Base-by-base conservation (phyloP, 805 yeast species). In the Maudiozyma saulgeensis region DNA sequence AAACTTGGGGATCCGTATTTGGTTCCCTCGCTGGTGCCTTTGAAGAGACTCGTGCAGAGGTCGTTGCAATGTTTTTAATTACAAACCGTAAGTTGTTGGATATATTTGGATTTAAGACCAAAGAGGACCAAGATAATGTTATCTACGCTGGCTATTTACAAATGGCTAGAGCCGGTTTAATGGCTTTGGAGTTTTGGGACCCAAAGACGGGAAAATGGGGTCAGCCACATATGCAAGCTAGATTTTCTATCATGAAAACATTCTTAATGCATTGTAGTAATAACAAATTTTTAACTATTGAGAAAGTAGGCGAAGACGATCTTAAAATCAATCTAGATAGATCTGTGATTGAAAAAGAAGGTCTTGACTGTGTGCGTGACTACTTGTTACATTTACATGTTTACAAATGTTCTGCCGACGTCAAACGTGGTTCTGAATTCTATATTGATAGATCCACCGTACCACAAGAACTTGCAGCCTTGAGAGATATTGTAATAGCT, bases 41-140 rank as follows among this genome's bases (percentile, higher is more conserved):
- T 63, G 96, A 88, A 68, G 96, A 88, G 67, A 88, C 96, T 65
- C 79, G 96, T 58, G 96, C 96, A 25, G 96, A 88, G 65, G 78
- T 83, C 51, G 95, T 88, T 44, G 96, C 96, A 5, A 77, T 88
- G 79, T 85, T 78, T 63, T 75, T 88, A 55, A 78, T 84, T 57
- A 79, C 90, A 44, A 82, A 83, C 66, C 72, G 79, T 50, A 74
- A 80, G 48, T 74, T 88, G 34, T 72, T 88, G 54, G 76, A 78
- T 31, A 84, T 87, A 49, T 88, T 88, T 64, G 96, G 87, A 2
- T 82, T 80, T 62, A 66, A 68, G 16, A 71, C 73, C 7, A 68
- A 72, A 28, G 70, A 74, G 43, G 85, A 78, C 50, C 87, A 84
- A 59, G 79, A 80, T 45, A 80, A 78, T 50, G 76, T 87, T 46